Percentiles rank a stretch among this genome's conserved stretches.
Evolutionary conservation across 2,329 filamentous ascomycete species (phyloP).

Genomic region (Madurella mycetomatis): DNA sequence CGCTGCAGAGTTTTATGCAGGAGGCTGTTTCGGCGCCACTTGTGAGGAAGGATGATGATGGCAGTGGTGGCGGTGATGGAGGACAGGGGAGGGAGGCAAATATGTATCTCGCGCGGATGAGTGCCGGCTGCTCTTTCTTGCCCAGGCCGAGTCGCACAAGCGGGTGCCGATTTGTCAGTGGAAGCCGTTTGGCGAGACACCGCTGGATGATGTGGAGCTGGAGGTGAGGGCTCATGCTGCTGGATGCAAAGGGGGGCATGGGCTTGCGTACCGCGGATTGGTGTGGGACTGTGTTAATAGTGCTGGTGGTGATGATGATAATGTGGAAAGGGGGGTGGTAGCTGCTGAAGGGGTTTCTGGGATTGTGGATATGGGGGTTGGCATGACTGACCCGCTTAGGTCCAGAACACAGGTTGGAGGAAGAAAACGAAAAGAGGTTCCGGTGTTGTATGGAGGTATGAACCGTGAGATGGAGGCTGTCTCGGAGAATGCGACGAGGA

Average conservation of each 20-base stretch:
- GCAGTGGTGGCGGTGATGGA: no score
- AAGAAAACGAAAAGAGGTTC: neutral
- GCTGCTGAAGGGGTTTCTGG: no score
- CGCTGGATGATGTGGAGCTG: constrained; percentile 27
- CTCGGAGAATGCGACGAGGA: constrained; percentile 30
- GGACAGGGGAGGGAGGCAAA: constrained; percentile 3
- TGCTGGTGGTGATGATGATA: no score
- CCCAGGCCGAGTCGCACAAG: constrained; percentile 21
- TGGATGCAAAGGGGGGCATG: constrained; percentile 21
- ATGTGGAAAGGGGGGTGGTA: no score
- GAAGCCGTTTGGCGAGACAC: constrained; percentile 30
- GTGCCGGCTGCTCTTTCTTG: constrained; percentile 29
- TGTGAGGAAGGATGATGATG: no score
- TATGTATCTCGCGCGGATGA: constrained; percentile 27
- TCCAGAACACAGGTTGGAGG: neutral
- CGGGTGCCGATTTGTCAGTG: constrained; percentile 27
- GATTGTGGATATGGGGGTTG: no score
- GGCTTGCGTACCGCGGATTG: constrained; percentile 28
- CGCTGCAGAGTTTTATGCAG: constrained; percentile 29
- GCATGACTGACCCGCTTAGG: neutral
- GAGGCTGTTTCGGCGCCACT: constrained; percentile 19
- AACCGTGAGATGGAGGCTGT: constrained; percentile 18
- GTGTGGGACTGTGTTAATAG: constrained; percentile 2
- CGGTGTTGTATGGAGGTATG: constrained; percentile 12
- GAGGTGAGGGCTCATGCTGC: constrained; percentile 28